A percentile compares a stretch with the other conserved stretches of the same genome.
Conservation (phyloP, 2,329 filamentous ascomycete species). For the Penicillium verrucosum region DNA sequence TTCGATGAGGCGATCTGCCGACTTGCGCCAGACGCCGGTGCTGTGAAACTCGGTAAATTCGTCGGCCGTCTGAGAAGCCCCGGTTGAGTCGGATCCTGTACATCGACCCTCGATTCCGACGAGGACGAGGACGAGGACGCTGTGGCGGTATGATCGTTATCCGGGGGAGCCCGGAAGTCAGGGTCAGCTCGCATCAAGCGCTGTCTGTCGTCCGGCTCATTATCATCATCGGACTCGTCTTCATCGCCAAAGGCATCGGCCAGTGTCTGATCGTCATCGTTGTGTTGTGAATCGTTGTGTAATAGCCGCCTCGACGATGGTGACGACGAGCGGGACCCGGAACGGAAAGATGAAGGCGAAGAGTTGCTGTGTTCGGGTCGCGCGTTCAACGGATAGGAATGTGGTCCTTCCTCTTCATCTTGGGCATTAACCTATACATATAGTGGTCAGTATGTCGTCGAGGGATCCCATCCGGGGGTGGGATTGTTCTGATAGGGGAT, state of each 20-base stretch:
- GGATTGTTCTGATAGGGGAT: conserved; percentile 14
- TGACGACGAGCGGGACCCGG: conserved; percentile 77
- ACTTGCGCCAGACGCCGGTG: conserved; percentile 38
- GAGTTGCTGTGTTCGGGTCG: conserved; percentile 35
- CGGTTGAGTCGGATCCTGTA: conserved; percentile 19
- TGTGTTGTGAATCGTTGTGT: conserved; percentile 50
- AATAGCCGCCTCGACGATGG: conserved; percentile 53
- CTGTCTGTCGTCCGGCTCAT: conserved; percentile 77
- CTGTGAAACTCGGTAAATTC: conserved; percentile 52
- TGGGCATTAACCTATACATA: conserved; percentile 42
- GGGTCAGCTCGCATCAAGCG: conserved; percentile 72
- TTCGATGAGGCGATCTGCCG: conserved; percentile 70
- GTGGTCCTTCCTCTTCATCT: conserved; percentile 40
- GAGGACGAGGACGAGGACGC: conserved; percentile 30
- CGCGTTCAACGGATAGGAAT: conserved; percentile 32
- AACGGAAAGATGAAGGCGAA: conserved; percentile 77
- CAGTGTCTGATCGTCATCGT: conserved; percentile 71
- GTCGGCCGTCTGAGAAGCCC: conserved; percentile 50
- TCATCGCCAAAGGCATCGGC: conserved; percentile 89
- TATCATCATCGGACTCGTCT: conserved; percentile 65
- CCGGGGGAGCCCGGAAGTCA: conserved; percentile 28
- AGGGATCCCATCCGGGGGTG: conserved; percentile 13
- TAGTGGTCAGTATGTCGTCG: conserved; percentile 11
- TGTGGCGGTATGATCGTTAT: conserved; percentile 25
- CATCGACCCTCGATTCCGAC: conserved; percentile 22